phyloP scores from a whole-genome alignment of 1,284 basidiomycete species.

The Coniophora puteana region DNA sequence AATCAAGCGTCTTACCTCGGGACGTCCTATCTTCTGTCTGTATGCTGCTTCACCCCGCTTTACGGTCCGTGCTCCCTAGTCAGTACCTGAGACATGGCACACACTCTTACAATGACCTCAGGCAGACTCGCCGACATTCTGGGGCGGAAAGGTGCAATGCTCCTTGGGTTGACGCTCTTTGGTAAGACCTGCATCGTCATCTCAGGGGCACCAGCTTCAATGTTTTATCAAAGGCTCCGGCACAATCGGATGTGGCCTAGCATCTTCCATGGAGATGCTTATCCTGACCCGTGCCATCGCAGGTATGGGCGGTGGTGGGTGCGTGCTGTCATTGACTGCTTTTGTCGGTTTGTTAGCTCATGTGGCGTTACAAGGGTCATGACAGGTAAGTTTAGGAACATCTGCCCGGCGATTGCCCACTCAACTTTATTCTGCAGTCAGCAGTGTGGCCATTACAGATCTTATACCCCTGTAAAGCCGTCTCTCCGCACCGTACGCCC shows the following conservation, averaged over 20 bases:
- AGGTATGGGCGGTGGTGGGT: constrained; percentile 90
- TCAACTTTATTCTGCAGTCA: constrained; percentile 45
- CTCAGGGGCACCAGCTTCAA: constrained; percentile 12
- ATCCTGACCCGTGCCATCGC: constrained; percentile 80
- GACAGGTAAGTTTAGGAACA: constrained; percentile 55
- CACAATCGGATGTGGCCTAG: constrained; percentile 79
- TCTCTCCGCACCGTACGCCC: neutral
- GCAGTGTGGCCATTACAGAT: constrained; percentile 74
- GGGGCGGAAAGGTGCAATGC: constrained; percentile 81
- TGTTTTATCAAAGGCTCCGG: constrained; percentile 57
- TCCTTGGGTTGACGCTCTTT: constrained; percentile 78
- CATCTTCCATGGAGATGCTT: constrained; percentile 79
- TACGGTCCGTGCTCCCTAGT: constrained; percentile 56
- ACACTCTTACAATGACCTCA: constrained; percentile 37
- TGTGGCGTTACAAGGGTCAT: constrained; percentile 54
- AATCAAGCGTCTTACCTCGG: constrained; percentile 85
- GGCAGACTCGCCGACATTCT: constrained; percentile 86
- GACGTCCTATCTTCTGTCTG: constrained; percentile 81
- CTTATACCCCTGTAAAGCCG: constrained; percentile 72
- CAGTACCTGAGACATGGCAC: constrained; percentile 8
- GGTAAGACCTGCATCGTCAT: constrained; percentile 41
- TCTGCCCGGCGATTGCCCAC: constrained; percentile 11
- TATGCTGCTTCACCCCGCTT: constrained; percentile 88
- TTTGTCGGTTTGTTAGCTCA: constrained; percentile 6
- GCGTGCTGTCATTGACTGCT: constrained; percentile 17